Conservation (phyloP, 2,329 filamentous ascomycete species). For the Acrocalymma vagum region DNA sequence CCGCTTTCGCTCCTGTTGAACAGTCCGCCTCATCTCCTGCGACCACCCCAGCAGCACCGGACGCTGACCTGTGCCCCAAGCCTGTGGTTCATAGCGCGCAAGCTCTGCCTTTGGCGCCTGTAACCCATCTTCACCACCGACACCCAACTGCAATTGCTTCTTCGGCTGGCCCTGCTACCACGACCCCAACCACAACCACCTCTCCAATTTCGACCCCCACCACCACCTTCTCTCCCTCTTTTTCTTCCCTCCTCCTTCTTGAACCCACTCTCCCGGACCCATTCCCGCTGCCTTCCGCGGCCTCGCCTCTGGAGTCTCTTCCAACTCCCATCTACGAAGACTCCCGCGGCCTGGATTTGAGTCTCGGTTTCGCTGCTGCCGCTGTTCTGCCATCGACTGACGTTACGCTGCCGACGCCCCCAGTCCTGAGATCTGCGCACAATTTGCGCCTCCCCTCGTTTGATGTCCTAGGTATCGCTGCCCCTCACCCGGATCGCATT, state of each 20-base stretch:
- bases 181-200: too few species aligned
- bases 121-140: too few species aligned
- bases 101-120: too few species aligned
- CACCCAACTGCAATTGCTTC: too few species aligned
- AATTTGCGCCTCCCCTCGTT: conserved; percentile 63
- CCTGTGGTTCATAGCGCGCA: too few species aligned
- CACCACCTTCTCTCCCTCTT: too few species aligned
- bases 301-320: conserved; percentile 24
- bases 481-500: conserved; percentile 54
- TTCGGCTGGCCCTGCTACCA: too few species aligned
- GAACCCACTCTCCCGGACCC: conserved; percentile 38
- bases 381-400: conserved; percentile 34
- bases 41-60: too few species aligned
- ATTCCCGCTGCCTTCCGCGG: conserved; percentile 38
- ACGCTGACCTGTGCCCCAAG: too few species aligned
- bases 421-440: conserved; percentile 40
- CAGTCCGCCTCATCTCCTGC: too few species aligned
- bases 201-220: too few species aligned
- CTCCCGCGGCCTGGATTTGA: conserved; percentile 34
- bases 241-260: conserved; percentile 32
- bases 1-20: too few species aligned
- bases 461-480: conserved; percentile 59
- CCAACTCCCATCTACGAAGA: conserved; percentile 36
- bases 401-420: conserved; percentile 40
- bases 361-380: conserved; percentile 31